Evolutionary conservation across 2,329 filamentous ascomycete species (phyloP).

Genomic region (Calonectria crousiana): DNA sequence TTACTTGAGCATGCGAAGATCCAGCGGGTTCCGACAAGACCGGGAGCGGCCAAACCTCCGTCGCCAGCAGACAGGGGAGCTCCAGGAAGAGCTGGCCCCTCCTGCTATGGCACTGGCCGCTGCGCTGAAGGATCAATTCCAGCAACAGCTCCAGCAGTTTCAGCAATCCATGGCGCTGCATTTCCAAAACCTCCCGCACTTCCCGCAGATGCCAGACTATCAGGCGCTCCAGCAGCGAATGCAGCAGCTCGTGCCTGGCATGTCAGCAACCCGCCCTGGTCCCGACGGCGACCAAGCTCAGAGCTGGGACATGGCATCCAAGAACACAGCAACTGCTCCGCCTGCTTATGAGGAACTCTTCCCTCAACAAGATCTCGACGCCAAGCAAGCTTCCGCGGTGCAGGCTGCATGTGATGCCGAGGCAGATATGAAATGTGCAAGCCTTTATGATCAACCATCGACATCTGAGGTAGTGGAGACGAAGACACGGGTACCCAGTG

Average conservation of each 20-base stretch:
- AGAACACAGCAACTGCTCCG: conserved; percentile 65
- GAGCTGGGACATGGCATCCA: conserved; percentile 76
- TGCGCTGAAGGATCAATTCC: conserved; percentile 79
- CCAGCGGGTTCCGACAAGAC: conserved; percentile 44
- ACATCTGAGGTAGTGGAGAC: conserved; percentile 52
- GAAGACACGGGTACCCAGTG: conserved; percentile 54
- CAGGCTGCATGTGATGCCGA: conserved; percentile 69
- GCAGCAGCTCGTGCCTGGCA: conserved; percentile 78
- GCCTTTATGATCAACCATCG: conserved; percentile 62
- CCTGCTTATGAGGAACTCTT: conserved; percentile 86
- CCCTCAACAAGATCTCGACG: conserved; percentile 66
- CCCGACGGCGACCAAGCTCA: conserved; percentile 57
- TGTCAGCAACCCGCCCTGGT: conserved; percentile 63
- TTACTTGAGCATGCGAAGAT: conserved; percentile 52
- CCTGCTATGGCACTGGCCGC: conserved; percentile 73
- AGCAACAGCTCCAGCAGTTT: conserved; percentile 80
- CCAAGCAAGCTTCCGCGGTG: conserved; percentile 69
- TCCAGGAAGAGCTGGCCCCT: conserved; percentile 57
- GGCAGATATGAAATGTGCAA: conserved; percentile 69
- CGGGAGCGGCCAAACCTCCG: conserved; percentile 50
- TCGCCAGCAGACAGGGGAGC: conserved; percentile 54
- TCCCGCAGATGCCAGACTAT: conserved; percentile 79
- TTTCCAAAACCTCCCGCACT: conserved; percentile 67
- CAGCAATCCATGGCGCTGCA: conserved; percentile 78
- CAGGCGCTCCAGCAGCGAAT: conserved; percentile 74